Base-by-base conservation (phyloP, 2,329 filamentous ascomycete genomes). In the Fusarium tupiense region DNA sequence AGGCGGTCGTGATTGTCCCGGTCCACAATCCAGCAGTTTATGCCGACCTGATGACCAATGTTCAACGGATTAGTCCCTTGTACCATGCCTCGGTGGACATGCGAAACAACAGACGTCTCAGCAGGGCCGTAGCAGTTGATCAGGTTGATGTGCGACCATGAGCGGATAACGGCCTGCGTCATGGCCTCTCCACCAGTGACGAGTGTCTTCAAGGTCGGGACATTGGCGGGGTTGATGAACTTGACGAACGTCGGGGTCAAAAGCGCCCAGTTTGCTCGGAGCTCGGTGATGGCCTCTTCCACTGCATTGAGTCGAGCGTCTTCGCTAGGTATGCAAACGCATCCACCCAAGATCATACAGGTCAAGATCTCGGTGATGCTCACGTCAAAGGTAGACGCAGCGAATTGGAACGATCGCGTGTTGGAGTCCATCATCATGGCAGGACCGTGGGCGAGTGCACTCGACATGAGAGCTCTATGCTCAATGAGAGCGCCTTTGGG, bases 291-390 rank as follows among this genome's bases (percentile, higher is more conserved):
- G 8, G 66, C 68, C 9, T 69, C 52, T 20, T 73, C 72, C 0
- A 85, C 71, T 24, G 83, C 76, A 20, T 84, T 83, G 35, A 84
- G 75, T 1, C 84, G 80, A 33, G 81, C 80, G 4, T 82, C 76
- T 33, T 86, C 84, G 2, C 81, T 83, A 2, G 83, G 83, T 22
- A 83, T 72, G 35, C 80, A 81, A 8, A 83, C 72, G 50, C 81
- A 82, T 0, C 77, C 81, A 20, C 81, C 81, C 17, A 73, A 52
- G 8, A 73, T 59, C n/a, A 79, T 13, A 2, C 68, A 67, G 0
- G 64, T 72, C 7, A 79, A 20, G 37, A 76, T 77, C 31, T 79
- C 77, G 2, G 69, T 67, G 11, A 82, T 78, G 61, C 73, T 76
- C 8, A 77, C 79, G 43, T 82, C 82, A 44, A 83, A 83, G 0